Evolutionary conservation across 208 protist genomes (phyloP), one percentile per base, ranked within the genome.

Genomic region (Sergeia podlipaevii): DNA sequence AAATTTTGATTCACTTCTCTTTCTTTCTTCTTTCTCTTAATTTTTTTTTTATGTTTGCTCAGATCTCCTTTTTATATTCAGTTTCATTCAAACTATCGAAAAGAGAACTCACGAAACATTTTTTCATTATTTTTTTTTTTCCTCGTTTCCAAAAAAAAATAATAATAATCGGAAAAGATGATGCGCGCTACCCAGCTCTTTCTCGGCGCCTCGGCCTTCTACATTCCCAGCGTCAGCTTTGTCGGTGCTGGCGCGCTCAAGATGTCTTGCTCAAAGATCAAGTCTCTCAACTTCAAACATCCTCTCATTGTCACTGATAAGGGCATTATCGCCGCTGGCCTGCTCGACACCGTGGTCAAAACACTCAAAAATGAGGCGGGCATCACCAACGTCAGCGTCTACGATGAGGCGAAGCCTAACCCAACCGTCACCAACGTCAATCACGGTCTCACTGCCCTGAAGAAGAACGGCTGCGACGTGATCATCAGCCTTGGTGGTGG

Each of bases 401-500:
- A 78, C 67, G 75, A 74, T 38, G 69, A 78, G 27, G 67, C 78
- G 62, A 54, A 85, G 55, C 77, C 74, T 10, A 85, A 89, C 70
- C 78, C 80, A 11, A 86, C 85, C 1, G 71, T 70, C 24, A 52
- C 42, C 29, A 83, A 82, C 55, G 80, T 88, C 23, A 70, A 81
- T 32, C 39, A 52, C 24, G 80, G 77, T 7, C 65, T 83, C 32
- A 74, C 69, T 45, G 32, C 74, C 43, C 65, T 85, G 29, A 74
- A 76, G 50, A 63, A 61, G 26, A 72, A 65, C 46, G 54, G 66
- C 17, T 80, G 70, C 30, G 80, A 89, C 65, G 70, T 48, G 29
- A 83, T 89, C 55, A 72, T 96, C 39, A 74, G 70, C 37, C 63
- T 97, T 38, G 88, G 91, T 47, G 91, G 91, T 48, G 91, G 89